These are phyloP conservation scores for Trametes cubensis DNA, from an alignment of 768 basidiomycete genomes.

Conservation along the genomic window DNA sequence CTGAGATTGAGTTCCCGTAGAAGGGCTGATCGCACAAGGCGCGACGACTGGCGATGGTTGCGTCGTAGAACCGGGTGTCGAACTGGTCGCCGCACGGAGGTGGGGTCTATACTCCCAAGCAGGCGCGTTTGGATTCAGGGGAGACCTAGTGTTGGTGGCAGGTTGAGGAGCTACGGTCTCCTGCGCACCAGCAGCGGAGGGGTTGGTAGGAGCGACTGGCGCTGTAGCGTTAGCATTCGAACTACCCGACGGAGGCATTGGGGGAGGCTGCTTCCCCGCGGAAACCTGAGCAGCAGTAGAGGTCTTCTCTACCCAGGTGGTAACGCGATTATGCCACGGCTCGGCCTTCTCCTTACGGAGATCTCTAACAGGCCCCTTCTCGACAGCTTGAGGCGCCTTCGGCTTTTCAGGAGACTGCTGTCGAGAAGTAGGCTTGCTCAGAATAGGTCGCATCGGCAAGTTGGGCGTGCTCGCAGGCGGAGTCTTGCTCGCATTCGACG, in stretches of 20 bases:
- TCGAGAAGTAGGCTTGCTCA: not conserved
- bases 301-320: conserved; percentile 14
- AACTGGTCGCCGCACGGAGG: not conserved
- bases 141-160: not conserved
- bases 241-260: not conserved
- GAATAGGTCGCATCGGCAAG: no score
- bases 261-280: not conserved
- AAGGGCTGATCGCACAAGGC: not conserved
- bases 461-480: not conserved
- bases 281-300: not conserved
- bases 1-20: no score
- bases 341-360: conserved; percentile 10
- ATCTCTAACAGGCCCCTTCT: not conserved
- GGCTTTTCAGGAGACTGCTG: not conserved
- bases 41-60: not conserved
- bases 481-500: not conserved
- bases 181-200: no score
- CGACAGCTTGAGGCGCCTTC: not conserved
- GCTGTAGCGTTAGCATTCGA: not conserved
- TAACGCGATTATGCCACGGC: conserved; percentile 13
- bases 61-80: not conserved
- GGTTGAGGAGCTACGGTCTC: not conserved
- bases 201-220: not conserved
- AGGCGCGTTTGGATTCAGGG: conserved; percentile 6
- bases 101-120: conserved; percentile 6